Evolutionary conservation across 768 basidiomycete genomes (phyloP), one percentile per base, ranked within the genome.

Genomic region (Agrocybe praecox): DNA sequence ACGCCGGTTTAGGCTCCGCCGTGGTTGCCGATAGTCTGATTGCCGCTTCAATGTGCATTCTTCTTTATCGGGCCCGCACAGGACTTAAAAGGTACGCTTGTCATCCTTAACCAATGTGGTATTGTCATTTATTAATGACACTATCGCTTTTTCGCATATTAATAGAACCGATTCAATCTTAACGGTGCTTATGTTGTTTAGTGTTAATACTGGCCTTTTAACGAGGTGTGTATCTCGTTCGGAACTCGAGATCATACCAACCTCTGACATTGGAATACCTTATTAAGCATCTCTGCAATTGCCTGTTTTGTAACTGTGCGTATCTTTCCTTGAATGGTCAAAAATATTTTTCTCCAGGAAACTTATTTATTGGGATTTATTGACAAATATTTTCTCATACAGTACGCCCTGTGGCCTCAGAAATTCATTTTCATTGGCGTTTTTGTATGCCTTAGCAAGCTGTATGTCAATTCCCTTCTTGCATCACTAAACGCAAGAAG

Each of bases 241-340:
- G 26, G 1, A n/a, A 33, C 9, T 40, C 8, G 11, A 23, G 12
- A 9, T 33, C 19, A 26, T 19, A 7, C 14, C 12, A 6, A 18
- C 22, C 15, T 36, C 8, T 21, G 52, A 14, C 33, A 22, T n/a
- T n/a, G n/a, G n/a, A 18, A 15, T 1, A 23, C 17, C 18, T 36
- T 21, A 18, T 33, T 7, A 23, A 64, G 63, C 32, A 22, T 64
- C 22, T 61, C 55, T 4, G 60, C 63, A 26, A 52, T 59, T 22
- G 60, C 57, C 2, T 64, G 63, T 43, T 55, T 64, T n/a, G 55
- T 61, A n/a, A 61, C 63, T 12, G 55, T 61, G 34, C n/a, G 54
- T 43, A n/a, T 17, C 24, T 2, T 33, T 42, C 23, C 23, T 10
- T 19, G 6, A 32, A 24, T 22, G 42, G 15, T 8, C 2, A 22